Evolutionary conservation across 2,329 filamentous ascomycete species (phyloP), one percentile per base, ranked within the genome.

Genomic region (Ambrosiella beaveri): DNA sequence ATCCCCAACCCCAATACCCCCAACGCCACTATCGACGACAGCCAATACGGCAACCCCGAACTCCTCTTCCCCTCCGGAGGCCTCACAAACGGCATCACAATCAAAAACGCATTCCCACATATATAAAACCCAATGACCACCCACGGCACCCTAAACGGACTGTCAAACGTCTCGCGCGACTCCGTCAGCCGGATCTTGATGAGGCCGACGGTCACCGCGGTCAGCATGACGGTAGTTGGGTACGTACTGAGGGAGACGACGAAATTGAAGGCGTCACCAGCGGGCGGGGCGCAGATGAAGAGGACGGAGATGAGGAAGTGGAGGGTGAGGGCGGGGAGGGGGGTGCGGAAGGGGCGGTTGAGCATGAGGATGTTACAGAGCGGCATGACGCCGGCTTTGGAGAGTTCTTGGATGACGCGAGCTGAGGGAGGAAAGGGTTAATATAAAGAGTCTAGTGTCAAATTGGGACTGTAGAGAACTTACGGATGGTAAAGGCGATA

Each of bases 181-280:
- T 76, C 75, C 5, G 63, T 72, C 63, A 65, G 73, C 8, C 77
- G 76, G 0, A 80, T 68, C 60, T 76, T 77, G n/a, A 79, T 70
- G 2, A 79, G 70, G 0, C 76, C 76, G 0, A 64, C 72, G 0
- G 71, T 72, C 13, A 79, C 75, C 49, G 77, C 75, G 0, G 67
- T 69, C 62, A 77, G 76, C 65, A 78, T 76, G 74, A 75, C 78
- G 0, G 76, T 70, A 0, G 74, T 73, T 0, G 77, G 75, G 58
- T 79, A 79, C 0, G 75, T 76, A 63, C 73, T 76, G 52, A 82
- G 66, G 61, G 80, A 77, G 54, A 79, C 73, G 45, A 82, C 75
- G 64, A 86, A 86, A 67, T 81, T 82, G 67, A 86, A 86, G 0
- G 82, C 82, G 13, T 82, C 76, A 0, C 82, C 83, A 0, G 81